phyloP scores from a whole-genome alignment of 163 green algal genomes.

The Scenedesmus sp. region DNA sequence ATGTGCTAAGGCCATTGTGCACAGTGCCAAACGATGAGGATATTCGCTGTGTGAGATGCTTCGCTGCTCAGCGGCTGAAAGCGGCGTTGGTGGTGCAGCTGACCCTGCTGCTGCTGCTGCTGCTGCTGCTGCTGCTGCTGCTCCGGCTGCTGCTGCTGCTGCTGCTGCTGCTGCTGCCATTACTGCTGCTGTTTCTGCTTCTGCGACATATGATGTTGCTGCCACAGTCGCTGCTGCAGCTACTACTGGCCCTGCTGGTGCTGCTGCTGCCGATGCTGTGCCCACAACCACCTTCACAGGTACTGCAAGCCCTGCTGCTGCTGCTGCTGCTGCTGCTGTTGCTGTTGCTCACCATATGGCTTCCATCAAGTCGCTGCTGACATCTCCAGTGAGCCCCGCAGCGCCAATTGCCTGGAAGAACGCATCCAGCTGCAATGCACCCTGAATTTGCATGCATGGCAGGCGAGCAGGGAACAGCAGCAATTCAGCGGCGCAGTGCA shows the following conservation, averaged over 20 bases:
- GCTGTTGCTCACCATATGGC: constrained; percentile 43
- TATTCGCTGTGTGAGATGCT: too few species aligned
- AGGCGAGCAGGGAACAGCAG: background rate
- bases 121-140: background rate
- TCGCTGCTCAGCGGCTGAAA: background rate
- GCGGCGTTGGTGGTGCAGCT: background rate
- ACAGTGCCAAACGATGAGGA: too few species aligned
- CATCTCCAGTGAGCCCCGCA: constrained; percentile 26
- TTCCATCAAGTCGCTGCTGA: constrained; percentile 30
- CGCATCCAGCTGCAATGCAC: constrained; percentile 16
- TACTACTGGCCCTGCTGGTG: background rate
- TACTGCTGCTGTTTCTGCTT: background rate
- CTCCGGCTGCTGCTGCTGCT: background rate
- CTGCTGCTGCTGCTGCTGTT: background rate
- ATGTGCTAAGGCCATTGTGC: too few species aligned
- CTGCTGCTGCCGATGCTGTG: background rate
- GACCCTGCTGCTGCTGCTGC: background rate
- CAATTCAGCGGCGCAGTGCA: background rate
- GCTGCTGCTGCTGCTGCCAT: background rate
- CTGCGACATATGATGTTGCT: background rate
- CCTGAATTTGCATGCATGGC: constrained; percentile 17
- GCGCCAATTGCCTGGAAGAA: constrained; percentile 13
- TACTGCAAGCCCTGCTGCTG: background rate
- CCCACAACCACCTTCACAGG: background rate
- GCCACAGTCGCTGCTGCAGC: constrained; percentile 12